These are phyloP conservation scores for Oemleria cerasiformis DNA, from an alignment of 306 rosid genomes.

Conservation along the genomic window DNA sequence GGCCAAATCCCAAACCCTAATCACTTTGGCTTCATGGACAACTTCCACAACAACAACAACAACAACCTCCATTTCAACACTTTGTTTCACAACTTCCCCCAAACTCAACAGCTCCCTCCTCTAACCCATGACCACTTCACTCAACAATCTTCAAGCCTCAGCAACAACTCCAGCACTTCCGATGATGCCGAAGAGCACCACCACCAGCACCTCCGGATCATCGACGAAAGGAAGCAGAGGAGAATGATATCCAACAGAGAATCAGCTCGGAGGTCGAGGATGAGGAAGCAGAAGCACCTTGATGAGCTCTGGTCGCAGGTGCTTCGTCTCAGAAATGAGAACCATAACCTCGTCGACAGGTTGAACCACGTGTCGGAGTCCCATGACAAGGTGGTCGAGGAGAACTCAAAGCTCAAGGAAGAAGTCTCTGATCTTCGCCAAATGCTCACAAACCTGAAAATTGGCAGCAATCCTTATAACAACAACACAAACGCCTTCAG, in stretches of 20 bases:
- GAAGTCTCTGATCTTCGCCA: conserved; percentile 62
- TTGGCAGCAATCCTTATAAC: conserved; percentile 31
- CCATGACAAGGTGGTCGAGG: conserved; percentile 54
- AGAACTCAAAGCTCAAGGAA: conserved; percentile 60
- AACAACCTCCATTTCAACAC: conserved; percentile 20
- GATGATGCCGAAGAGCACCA: conserved; percentile 78
- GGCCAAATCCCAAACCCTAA: conserved; percentile 35
- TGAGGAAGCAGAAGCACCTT: conserved; percentile 82
- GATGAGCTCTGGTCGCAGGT: conserved; percentile 86
- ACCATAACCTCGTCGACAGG: conserved; percentile 51
- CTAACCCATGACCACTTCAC: conserved; percentile 31
- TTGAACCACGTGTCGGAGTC: conserved; percentile 51
- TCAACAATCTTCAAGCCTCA: conserved; percentile 39
- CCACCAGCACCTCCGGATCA: conserved; percentile 37
- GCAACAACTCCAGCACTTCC: conserved; percentile 67
- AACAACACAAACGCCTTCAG: conserved; percentile 25
- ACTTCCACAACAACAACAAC: conserved; percentile 17
- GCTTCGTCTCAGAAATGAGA: conserved; percentile 60
- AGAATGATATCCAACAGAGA: conserved; percentile 87
- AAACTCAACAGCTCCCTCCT: conserved; percentile 27
- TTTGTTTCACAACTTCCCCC: conserved; percentile 38
- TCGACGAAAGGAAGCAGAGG: conserved; percentile 71
- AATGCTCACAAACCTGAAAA: conserved; percentile 50
- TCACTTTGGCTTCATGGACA: conserved; percentile 35
- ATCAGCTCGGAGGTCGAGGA: conserved; percentile 78